A percentile compares a stretch with the other conserved stretches of the same genome.
Evolutionary conservation across 2,329 filamentous ascomycete species (phyloP).

Genomic region (Fragosphaeria purpurea): DNA sequence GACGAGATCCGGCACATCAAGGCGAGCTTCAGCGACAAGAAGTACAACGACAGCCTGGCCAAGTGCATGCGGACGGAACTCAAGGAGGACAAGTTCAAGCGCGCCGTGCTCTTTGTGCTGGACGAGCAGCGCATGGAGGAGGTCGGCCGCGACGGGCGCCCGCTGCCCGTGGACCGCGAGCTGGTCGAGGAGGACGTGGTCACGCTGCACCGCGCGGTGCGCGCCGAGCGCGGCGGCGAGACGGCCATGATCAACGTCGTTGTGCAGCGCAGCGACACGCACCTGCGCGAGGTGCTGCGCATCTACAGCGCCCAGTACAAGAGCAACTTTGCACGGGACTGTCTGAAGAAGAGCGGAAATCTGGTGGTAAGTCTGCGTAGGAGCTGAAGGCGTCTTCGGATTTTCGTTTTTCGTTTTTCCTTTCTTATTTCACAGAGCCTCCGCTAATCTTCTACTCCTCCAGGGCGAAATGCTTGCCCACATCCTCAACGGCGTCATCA

Average conservation of each 20-base stretch:
- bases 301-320: constrained; percentile 64
- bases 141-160: constrained; percentile 51
- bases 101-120: constrained; percentile 71
- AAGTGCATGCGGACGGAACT: constrained; percentile 88
- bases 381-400: too few species aligned
- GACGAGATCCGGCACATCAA: constrained; percentile 83
- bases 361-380: constrained; percentile 61
- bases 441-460: too few species aligned
- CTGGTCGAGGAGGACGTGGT: constrained; percentile 63
- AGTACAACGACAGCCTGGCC: constrained; percentile 71
- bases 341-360: constrained; percentile 81
- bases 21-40: constrained; percentile 79
- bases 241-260: constrained; percentile 79
- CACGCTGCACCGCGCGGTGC: constrained; percentile 56
- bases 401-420: too few species aligned
- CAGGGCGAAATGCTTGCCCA: constrained; percentile 91
- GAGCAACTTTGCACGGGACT: constrained; percentile 78
- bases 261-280: constrained; percentile 66
- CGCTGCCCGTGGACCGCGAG: constrained; percentile 45
- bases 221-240: constrained; percentile 73
- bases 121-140: constrained; percentile 82
- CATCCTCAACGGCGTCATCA: constrained; percentile 93
- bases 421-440: too few species aligned
- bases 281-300: constrained; percentile 69
- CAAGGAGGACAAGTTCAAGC: constrained; percentile 92